Evolutionary conservation across 2,329 filamentous ascomycete genomes (phyloP), one percentile per base, ranked within the genome.

Genomic region (Hypoxylon sp.): DNA sequence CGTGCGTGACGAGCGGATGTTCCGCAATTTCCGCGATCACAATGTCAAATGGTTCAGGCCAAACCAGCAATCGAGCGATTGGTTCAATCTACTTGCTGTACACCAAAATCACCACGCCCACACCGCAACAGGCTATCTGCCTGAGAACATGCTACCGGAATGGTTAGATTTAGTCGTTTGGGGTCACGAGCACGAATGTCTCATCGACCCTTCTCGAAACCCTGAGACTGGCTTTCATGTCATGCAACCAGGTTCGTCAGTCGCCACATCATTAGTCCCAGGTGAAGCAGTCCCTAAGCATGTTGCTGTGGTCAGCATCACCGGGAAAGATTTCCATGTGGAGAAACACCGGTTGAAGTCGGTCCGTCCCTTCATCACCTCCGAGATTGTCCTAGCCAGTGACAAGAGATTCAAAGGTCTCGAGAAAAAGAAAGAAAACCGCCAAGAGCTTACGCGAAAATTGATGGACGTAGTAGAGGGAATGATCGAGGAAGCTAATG

Each of bases 131-230:
- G 91, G 93, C n/a, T 98, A 97, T 76, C 86, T 99, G 0, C 95
- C 97, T 0, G 97, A 99, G 76, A 93, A 91, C 73, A 96, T 98
- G 74, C 84, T 99, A 0, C 97, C 96, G 0, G 90, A 93, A 17
- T 98, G 97, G 82, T 83, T 99, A 69, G 92, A 99, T 76, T 85
- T 99, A 3, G 89, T 99, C 0, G 87, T 99, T 55, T 99, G 96
- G 96, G 96, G 96, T 2, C 96, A 99, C 75, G 96, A 99, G 79
- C 96, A 99, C 76, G 95, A 99, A 79, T 99, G 96, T 76, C 79
- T 95, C 6, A 97, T 99, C 70, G 90, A 97, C 48, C 96, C 96
- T 0, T 83, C 84, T 1, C 84, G 89, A 50, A 99, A 98, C 74
- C 88, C 92, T 0, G 93, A 97, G 75, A 97, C 91, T 51, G 91